Evolutionary conservation across 768 basidiomycete species (phyloP).

Genomic region (Auriscalpium vulgare): DNA sequence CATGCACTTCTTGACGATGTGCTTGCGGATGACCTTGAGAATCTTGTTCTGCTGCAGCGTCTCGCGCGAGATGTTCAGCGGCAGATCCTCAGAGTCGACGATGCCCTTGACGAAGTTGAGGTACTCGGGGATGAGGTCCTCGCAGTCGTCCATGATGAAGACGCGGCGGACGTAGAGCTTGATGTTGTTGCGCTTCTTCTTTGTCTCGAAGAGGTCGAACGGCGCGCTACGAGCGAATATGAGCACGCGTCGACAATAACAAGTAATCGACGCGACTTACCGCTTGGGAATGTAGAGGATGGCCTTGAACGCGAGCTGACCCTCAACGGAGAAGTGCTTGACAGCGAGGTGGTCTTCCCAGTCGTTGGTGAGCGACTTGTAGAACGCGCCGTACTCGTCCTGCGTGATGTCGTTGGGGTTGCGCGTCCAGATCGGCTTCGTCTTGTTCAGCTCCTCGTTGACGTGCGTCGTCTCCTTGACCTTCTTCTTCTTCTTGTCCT

Average conservation of each 20-base stretch:
- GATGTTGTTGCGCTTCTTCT: slow-evolving; percentile 99
- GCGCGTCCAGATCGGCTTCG: slow-evolving; percentile 99
- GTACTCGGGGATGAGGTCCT: slow-evolving; percentile 98
- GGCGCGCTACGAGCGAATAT: slow-evolving; percentile 56
- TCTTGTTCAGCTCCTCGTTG: slow-evolving; percentile 99
- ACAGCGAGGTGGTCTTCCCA: slow-evolving; percentile 99
- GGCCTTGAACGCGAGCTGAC: slow-evolving; percentile 99
- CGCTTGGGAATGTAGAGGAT: slow-evolving; percentile 97
- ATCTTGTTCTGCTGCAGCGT: slow-evolving; percentile 99
- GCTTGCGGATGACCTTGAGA: slow-evolving; percentile 98
- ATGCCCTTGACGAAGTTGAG: slow-evolving; percentile 99
- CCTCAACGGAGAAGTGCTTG: slow-evolving; percentile 99
- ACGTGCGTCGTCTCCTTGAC: slow-evolving; percentile 81
- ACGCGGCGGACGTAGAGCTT: slow-evolving; percentile 99
- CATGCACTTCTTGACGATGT: slow-evolving; percentile 97
- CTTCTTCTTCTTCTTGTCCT: slow-evolving; percentile 87
- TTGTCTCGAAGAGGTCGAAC: slow-evolving; percentile 98
- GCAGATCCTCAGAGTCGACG: slow-evolving; percentile 99
- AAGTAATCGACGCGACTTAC: slow-evolving; percentile 31
- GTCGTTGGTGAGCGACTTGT: slow-evolving; percentile 99
- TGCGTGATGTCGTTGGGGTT: slow-evolving; percentile 89
- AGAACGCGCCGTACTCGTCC: slow-evolving; percentile 95
- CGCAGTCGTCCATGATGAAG: slow-evolving; percentile 99
- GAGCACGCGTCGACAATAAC: slow-evolving; percentile 7
- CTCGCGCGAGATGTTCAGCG: slow-evolving; percentile 99